Conservation (phyloP, 257 asterid genomes). For the Solanum peruvianum region DNA sequence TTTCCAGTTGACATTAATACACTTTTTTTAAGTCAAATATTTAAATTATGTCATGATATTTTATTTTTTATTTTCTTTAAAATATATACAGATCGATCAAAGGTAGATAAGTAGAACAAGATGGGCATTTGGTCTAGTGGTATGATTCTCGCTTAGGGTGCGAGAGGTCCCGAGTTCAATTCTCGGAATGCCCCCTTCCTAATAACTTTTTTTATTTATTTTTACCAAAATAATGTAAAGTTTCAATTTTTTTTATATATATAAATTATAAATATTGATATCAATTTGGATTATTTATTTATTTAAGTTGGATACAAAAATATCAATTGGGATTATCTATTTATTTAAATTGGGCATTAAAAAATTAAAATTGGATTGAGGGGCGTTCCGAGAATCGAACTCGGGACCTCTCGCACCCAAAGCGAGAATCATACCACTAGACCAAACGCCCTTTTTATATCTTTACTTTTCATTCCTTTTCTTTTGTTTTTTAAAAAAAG, state of each 20-base stretch:
- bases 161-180: slow-evolving; percentile 90
- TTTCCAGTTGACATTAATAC: too few species aligned
- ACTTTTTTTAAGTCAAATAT: too few species aligned
- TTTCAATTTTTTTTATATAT: background rate
- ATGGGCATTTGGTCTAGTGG: slow-evolving; percentile 78
- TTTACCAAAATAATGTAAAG: background rate
- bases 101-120: too few species aligned
- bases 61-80: too few species aligned
- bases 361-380: background rate
- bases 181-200: slow-evolving; percentile 54
- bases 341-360: background rate
- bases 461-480: too few species aligned
- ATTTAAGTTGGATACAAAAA: background rate
- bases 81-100: accelerated
- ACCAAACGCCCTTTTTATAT: slow-evolving; percentile 50
- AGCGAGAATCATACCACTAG: slow-evolving; percentile 91
- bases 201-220: too few species aligned
- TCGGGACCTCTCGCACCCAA: slow-evolving; percentile 84
- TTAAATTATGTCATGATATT: too few species aligned
- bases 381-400: slow-evolving; percentile 90
- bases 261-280: too few species aligned
- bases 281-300: background rate
- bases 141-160: slow-evolving; percentile 80
- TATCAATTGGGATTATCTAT: too few species aligned
- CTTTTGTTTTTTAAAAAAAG: too few species aligned